Base-by-base conservation (phyloP, 345 rosid genomes). In the Eutrema heterophyllum region DNA sequence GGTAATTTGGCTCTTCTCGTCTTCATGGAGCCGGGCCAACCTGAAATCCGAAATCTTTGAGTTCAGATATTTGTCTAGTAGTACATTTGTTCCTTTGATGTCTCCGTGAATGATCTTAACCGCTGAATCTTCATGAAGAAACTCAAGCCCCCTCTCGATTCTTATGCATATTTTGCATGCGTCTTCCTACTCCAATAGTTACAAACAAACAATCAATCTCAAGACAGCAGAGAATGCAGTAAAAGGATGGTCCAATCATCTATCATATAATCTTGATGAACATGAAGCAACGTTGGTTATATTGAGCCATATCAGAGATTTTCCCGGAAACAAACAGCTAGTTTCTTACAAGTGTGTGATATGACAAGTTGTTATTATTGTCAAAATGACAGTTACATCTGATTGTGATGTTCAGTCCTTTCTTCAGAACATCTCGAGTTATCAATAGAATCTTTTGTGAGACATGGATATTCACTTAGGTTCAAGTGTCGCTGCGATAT, bases 1-100 rank as follows among this genome's bases (percentile, higher is more conserved):
- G 72, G 79, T 84, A 46, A 86, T 74, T 67, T 86, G 88, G 32
- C 78, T 78, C 46, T 78, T 72, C 14, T 81, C 86, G 4, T 83
- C 84, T 55, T 81, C 83, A 29, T 81, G 79, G 16, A 84, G 86
- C 74, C 79, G 81, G 27, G 90, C 90, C 62, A 86, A 68, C 7
- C 88, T 86, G 43, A 86, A 84, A 54, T 86, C 86, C 0, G 90
- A 86, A 13, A 84, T 86, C 64, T 83, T 86, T 36, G 90, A 56
- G 39, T 84, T 86, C 18, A 86, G 64, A 18, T 84, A 75, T 49
- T 64, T 65, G 63, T 83, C 88, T 4, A 86, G 83, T 2, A 84
- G 75, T 4, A 86, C 39, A 78, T 84, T 84, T n/a, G n/a, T n/a
- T n/a, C n/a, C n/a, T n/a, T n/a, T n/a, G n/a, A 86, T 84, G 71